phyloP scores from a whole-genome alignment of 495 filamentous ascomycete genomes.

The Articulospora tetracladia region DNA sequence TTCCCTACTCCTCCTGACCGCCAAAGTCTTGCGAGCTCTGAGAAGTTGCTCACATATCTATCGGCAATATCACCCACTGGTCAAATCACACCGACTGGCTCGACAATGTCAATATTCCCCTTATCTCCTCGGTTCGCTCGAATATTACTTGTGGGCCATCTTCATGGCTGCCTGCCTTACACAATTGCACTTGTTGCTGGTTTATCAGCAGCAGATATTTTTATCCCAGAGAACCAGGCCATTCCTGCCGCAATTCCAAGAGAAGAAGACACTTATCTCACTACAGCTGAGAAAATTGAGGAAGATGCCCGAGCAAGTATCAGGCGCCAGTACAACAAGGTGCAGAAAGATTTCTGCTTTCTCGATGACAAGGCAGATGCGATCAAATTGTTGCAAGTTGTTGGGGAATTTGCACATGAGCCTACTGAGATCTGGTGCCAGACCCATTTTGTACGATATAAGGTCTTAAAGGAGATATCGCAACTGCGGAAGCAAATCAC shows the following conservation, averaged over 20 bases:
- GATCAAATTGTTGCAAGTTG: conserved; percentile 84
- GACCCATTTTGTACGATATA: conserved; percentile 77
- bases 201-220: conserved; percentile 82
- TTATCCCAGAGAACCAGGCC: conserved; percentile 79
- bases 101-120: conserved; percentile 81
- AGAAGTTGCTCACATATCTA: conserved; percentile 76
- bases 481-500: conserved; percentile 81
- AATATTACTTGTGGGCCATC: conserved; percentile 83
- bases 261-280: conserved; percentile 49
- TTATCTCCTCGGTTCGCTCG: conserved; percentile 86
- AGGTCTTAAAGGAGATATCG: conserved; percentile 78
- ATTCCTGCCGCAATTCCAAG: conserved; percentile 44
- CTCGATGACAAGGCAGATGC: conserved; percentile 80
- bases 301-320: conserved; percentile 63
- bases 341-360: conserved; percentile 74
- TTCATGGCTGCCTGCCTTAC: conserved; percentile 78
- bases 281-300: conserved; percentile 61
- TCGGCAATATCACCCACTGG: conserved; percentile 62
- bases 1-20: conserved; percentile 91
- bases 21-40: conserved; percentile 75
- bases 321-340: conserved; percentile 66
- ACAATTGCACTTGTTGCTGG: conserved; percentile 86
- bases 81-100: conserved; percentile 73
- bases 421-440: conserved; percentile 68
- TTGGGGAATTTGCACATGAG: conserved; percentile 76